Evolutionary conservation across 2,329 filamentous ascomycete species (phyloP).

Genomic region (Claviceps sp.): DNA sequence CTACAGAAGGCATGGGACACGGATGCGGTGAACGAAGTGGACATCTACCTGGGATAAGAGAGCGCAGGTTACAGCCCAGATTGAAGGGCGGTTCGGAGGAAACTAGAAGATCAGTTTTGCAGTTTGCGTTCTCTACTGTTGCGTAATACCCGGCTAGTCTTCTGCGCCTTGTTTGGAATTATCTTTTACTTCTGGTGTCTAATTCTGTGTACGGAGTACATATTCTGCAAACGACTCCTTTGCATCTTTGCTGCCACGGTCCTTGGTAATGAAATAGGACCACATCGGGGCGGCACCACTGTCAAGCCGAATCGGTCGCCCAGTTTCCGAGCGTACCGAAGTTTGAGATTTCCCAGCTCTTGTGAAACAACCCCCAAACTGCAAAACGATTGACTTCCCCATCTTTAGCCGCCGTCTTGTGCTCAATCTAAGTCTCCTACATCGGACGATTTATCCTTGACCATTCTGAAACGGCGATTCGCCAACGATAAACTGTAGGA

Average conservation of each 20-base stretch:
- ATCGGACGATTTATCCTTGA: too few relatives aligned
- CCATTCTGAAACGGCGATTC: too few relatives aligned
- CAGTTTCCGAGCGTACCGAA: not conserved
- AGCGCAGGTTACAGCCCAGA: not conserved
- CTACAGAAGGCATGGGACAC: constrained; percentile 27
- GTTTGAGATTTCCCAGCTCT: not conserved
- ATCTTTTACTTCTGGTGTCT: too few relatives aligned
- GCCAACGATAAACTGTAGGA: too few relatives aligned
- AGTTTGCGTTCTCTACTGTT: not conserved
- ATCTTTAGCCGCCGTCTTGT: not conserved
- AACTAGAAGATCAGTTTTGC: not conserved
- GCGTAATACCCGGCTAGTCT: too few relatives aligned
- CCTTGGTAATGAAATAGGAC: not conserved
- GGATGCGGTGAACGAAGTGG: constrained; percentile 25
- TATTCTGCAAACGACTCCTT: too few relatives aligned
- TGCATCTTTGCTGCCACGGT: too few relatives aligned
- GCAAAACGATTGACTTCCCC: not conserved
- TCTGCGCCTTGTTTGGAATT: too few relatives aligned
- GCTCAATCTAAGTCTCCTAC: not conserved
- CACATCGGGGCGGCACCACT: not conserved
- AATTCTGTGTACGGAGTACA: too few relatives aligned
- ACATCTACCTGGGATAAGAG: constrained; percentile 25
- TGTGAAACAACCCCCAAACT: not conserved
- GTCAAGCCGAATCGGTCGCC: not conserved
- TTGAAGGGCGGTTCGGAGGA: not conserved